These are phyloP conservation scores for Macadamia integrifolia DNA, from an alignment of 164 flowering plant genomes.

Conservation along the genomic window DNA sequence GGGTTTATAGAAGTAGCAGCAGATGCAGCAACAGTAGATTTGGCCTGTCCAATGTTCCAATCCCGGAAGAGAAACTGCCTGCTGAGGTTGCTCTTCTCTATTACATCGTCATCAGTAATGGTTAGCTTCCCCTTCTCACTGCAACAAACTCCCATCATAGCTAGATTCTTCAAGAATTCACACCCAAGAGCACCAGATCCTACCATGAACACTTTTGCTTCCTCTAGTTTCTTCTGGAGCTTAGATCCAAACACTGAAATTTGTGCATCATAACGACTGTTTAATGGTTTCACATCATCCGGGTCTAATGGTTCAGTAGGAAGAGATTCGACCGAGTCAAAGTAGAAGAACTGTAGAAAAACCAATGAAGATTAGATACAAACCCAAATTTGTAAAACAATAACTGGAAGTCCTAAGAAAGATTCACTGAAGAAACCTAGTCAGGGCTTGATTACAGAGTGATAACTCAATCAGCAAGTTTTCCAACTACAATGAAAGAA, in stretches of 20 bases:
- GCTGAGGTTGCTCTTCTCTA: constrained; percentile 89
- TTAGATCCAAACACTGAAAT: constrained; percentile 81
- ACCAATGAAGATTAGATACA: not conserved
- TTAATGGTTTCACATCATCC: constrained; percentile 51
- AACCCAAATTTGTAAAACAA: too few species aligned
- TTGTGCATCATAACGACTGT: constrained; percentile 82
- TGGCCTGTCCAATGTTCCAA: constrained; percentile 95
- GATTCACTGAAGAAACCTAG: too few species aligned
- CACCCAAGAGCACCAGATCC: constrained; percentile 97
- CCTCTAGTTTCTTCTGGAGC: constrained; percentile 76
- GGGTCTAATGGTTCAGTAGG: constrained; percentile 58
- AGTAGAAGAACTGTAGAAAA: constrained; percentile 65
- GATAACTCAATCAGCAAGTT: too few species aligned
- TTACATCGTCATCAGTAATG: constrained; percentile 88
- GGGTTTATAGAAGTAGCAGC: constrained; percentile 65
- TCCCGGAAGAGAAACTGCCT: constrained; percentile 88
- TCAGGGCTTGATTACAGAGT: too few species aligned
- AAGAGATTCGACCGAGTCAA: constrained; percentile 81
- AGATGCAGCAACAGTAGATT: constrained; percentile 88
- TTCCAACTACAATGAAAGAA: not conserved
- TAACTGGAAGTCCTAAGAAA: too few species aligned
- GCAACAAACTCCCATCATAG: constrained; percentile 80
- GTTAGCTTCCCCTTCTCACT: constrained; percentile 56
- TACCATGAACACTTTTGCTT: constrained; percentile 62
- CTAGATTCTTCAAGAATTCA: constrained; percentile 76